phyloP scores from a whole-genome alignment of 2,329 filamentous ascomycete genomes.

The Teratosphaeria destructans region DNA sequence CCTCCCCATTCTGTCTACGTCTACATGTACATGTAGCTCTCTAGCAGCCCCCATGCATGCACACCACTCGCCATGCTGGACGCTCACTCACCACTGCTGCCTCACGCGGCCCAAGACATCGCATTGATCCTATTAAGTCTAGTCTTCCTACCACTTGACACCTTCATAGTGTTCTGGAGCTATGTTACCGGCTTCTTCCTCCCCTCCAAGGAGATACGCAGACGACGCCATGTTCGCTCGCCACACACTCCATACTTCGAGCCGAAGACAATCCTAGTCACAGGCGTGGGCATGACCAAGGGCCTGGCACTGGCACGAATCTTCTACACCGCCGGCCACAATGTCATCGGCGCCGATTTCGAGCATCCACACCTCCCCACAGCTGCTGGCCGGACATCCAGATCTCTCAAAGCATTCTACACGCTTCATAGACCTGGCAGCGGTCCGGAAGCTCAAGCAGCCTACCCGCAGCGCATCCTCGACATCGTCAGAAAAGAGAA shows the following conservation, averaged over 20 bases:
- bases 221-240: constrained; percentile 15
- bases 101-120: constrained; percentile 37
- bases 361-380: constrained; percentile 28
- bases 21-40: not conserved
- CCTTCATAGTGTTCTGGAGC: constrained; percentile 32
- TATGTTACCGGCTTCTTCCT: constrained; percentile 24
- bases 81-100: constrained; percentile 22
- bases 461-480: constrained; percentile 49
- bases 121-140: constrained; percentile 36
- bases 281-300: constrained; percentile 63
- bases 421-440: constrained; percentile 28
- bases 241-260: constrained; percentile 28
- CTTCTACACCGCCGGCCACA: constrained; percentile 54
- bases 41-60: not conserved
- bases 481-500: constrained; percentile 49
- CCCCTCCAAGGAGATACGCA: constrained; percentile 16
- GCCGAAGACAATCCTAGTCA: constrained; percentile 54
- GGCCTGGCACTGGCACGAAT: constrained; percentile 56
- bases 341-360: constrained; percentile 63
- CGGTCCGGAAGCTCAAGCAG: constrained; percentile 26
- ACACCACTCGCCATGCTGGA: constrained; percentile 22
- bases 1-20: not conserved
- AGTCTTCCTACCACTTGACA: constrained; percentile 41
- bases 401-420: constrained; percentile 46
- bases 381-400: constrained; percentile 49